A percentile compares a stretch with the other conserved stretches of the same genome.
phyloP scores from a whole-genome alignment of 768 basidiomycete species.

The Suillus fuscotomentosus region DNA sequence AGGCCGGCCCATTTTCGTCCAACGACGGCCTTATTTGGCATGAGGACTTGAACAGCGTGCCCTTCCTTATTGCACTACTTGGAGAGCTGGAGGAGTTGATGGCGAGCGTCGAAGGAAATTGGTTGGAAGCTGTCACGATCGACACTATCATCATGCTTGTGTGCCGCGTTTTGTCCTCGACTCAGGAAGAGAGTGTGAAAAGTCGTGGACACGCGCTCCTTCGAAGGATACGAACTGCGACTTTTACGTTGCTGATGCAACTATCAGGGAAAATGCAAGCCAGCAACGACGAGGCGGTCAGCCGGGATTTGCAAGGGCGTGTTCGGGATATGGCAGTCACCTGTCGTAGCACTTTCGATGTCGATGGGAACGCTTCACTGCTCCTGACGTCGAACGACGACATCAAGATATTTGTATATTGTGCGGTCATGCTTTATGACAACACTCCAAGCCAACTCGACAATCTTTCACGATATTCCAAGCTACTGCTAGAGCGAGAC shows the following conservation, averaged over 20 bases:
- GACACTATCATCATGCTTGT: slow-evolving; percentile 33
- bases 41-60: slow-evolving; percentile 28
- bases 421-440: slow-evolving; percentile 24
- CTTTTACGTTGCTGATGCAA: slow-evolving; percentile 36
- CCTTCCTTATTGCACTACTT: slow-evolving; percentile 38
- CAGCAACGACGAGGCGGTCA: slow-evolving; percentile 8
- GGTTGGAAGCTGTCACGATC: slow-evolving; percentile 35
- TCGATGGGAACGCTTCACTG: slow-evolving; percentile 11
- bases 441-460: slow-evolving; percentile 19
- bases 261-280: slow-evolving; percentile 22
- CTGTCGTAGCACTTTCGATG: slow-evolving; percentile 36
- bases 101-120: slow-evolving; percentile 38
- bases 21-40: slow-evolving; percentile 38
- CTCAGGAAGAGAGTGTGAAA: slow-evolving; percentile 11
- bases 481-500: slow-evolving; percentile 29
- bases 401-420: slow-evolving; percentile 20
- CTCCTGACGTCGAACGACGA: slow-evolving; percentile 24
- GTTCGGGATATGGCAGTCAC: slow-evolving; percentile 37
- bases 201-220: slow-evolving; percentile 25
- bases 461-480: slow-evolving; percentile 8
- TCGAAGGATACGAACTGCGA: slow-evolving; percentile 27
- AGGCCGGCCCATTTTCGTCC: slow-evolving; percentile 34
- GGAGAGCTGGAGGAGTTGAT: slow-evolving; percentile 35
- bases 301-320: slow-evolving; percentile 17
- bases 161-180: slow-evolving; percentile 35